Base-by-base conservation (phyloP, 148 eudicot genomes). In the Mesembryanthemum crystallinum region DNA sequence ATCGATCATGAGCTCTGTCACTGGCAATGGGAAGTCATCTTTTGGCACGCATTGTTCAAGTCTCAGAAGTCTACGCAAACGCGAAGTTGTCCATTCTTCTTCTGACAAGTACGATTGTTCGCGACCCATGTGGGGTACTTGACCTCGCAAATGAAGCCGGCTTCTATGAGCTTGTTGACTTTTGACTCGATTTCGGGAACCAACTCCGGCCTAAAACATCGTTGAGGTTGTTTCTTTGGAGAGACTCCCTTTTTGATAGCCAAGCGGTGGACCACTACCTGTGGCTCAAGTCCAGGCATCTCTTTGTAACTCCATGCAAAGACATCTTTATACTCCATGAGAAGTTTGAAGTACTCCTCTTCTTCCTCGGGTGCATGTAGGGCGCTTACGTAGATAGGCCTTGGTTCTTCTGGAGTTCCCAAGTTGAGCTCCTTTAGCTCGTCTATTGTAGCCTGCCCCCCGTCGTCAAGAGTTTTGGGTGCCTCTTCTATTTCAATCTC, bases 291-390 rank as follows among this genome's bases (percentile, higher is more conserved):
- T 0, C 64, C 62, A 3, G 5, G 57, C 65, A 58, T 67, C 3
- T 76, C 72, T 21, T 55, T 55, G 37, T 76, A 55, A 55, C 51
- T 72, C 75, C 75, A 72, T 9, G 75, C 33, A 10, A 72, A 72
- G 7, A 72, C 32, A 4, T 59, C 35, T n/a, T 71, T 33, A 3
- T 29, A 63, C 43, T 71, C 45, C 7, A 11, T 9, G 24, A 71
- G 45, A 21, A 72, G 32, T 0, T 57, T 17, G n/a, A n/a, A 39
- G 35, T 75, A 57, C 21, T 17, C 67, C 3, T 51, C 27, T 4
- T 61, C 64, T 25, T 76, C 78, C 7, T 55, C 43, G 0, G 29
- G 18, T 1, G 42, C 24, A 2, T 67, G 65, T 0, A 25, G 1
- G 8, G 65, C 24, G n/a, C 55, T 76, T 1, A 67, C 55, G 55